These are phyloP conservation scores for Epicoccum nigrum DNA, from an alignment of 2,329 filamentous ascomycete genomes.

Conservation along the genomic window DNA sequence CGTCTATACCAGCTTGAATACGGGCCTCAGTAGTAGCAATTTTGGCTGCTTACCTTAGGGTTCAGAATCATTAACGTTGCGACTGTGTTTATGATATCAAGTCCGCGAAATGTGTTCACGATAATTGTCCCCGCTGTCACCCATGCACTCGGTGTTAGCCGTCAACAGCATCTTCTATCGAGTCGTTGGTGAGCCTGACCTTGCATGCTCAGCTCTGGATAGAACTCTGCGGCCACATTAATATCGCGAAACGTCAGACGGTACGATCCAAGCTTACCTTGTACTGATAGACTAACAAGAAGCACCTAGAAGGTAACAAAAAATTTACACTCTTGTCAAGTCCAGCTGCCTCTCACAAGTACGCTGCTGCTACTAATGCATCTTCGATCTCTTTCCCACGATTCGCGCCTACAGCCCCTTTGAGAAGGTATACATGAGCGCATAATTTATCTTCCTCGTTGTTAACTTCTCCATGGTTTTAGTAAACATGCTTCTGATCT, in stretches of 20 bases:
- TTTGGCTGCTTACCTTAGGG: conserved; percentile 22
- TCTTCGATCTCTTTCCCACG: neutral
- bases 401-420: neutral
- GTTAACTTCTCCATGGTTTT: conserved; percentile 32
- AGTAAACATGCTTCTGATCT: conserved; percentile 44
- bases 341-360: neutral
- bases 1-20: conserved; percentile 19
- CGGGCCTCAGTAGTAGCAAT: neutral
- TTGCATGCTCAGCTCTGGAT: conserved; percentile 36
- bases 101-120: conserved; percentile 29
- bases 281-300: conserved; percentile 28
- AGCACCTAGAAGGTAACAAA: conserved; percentile 31
- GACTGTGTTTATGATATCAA: conserved; percentile 44
- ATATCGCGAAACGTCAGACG: conserved; percentile 41
- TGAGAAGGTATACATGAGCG: neutral
- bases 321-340: no score
- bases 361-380: neutral
- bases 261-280: conserved; percentile 37
- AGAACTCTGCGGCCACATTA: conserved; percentile 36
- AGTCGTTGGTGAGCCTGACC: conserved; percentile 12
- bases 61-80: conserved; percentile 24
- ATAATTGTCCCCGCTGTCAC: conserved; percentile 38
- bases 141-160: conserved; percentile 35
- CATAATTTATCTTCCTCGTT: conserved; percentile 37
- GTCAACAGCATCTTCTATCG: neutral